These are phyloP conservation scores for Termitomyces sp. DNA, from an alignment of 768 basidiomycete genomes.

Conservation along the genomic window DNA sequence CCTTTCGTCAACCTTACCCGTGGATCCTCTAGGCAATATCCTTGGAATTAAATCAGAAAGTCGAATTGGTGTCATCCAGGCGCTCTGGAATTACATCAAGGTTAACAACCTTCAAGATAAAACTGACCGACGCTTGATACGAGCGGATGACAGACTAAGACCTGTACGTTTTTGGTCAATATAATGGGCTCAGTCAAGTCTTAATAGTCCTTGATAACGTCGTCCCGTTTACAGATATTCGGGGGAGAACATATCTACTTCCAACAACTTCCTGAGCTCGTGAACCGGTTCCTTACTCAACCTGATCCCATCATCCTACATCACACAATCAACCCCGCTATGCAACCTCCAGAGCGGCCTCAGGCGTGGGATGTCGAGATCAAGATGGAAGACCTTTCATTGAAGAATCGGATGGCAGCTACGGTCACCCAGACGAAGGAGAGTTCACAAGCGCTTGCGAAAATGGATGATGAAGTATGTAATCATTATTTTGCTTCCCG, in stretches of 20 bases:
- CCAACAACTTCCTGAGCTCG: slow-evolving; percentile 78
- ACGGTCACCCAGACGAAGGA: slow-evolving; percentile 69
- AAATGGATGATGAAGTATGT: slow-evolving; percentile 84
- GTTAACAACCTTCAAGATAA: slow-evolving; percentile 80
- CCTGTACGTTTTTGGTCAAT: slow-evolving; percentile 39
- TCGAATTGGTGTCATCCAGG: slow-evolving; percentile 73
- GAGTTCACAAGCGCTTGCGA: slow-evolving; percentile 58
- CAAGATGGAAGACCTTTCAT: slow-evolving; percentile 74
- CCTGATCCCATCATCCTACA: slow-evolving; percentile 81
- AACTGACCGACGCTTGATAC: slow-evolving; percentile 66
- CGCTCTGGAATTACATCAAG: slow-evolving; percentile 93
- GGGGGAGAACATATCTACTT: slow-evolving; percentile 68
- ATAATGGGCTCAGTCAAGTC: background rate
- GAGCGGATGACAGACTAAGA: slow-evolving; percentile 64
- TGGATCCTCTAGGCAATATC: slow-evolving; percentile 41
- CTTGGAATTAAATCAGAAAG: slow-evolving; percentile 85
- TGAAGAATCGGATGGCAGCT: slow-evolving; percentile 76
- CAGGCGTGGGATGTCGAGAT: slow-evolving; percentile 86
- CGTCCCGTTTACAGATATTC: slow-evolving; percentile 50
- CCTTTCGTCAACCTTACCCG: slow-evolving; percentile 3
- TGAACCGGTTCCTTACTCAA: slow-evolving; percentile 73
- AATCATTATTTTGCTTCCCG: background rate
- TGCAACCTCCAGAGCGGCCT: slow-evolving; percentile 63
- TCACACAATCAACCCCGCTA: slow-evolving; percentile 65
- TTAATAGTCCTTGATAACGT: background rate